These are phyloP conservation scores for Fistulinella cinereoalba DNA, from an alignment of 1,284 basidiomycete species.

Conservation along the genomic window DNA sequence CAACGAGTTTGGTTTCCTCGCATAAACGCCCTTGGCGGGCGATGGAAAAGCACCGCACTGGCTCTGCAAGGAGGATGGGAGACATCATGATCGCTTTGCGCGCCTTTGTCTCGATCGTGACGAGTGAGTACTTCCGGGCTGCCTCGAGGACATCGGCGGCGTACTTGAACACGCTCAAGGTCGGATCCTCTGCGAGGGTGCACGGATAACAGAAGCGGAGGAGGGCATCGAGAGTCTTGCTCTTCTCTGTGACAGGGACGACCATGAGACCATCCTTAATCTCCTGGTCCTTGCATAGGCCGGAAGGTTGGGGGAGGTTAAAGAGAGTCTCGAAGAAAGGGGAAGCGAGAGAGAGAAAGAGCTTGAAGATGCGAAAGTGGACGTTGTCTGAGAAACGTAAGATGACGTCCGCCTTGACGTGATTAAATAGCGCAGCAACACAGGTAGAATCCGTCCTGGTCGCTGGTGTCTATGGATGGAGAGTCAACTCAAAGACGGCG, in stretches of 20 bases:
- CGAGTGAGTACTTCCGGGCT: conserved; percentile 18
- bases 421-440: conserved; percentile 17
- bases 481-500: no score
- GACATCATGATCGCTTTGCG: conserved; percentile 13
- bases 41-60: conserved; percentile 15
- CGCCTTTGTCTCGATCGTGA: conserved; percentile 16
- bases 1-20: conserved; percentile 16
- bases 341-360: conserved; percentile 36
- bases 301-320: conserved; percentile 26
- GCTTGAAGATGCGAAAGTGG: conserved; percentile 29
- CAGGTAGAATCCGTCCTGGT: conserved; percentile 1
- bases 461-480: neutral
- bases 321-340: conserved; percentile 39
- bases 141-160: conserved; percentile 16
- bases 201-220: conserved; percentile 32
- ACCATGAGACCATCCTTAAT: conserved; percentile 17
- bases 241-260: conserved; percentile 25
- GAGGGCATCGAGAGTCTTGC: conserved; percentile 23
- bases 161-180: conserved; percentile 10
- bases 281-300: neutral
- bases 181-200: conserved; percentile 21
- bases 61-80: conserved; percentile 12
- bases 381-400: conserved; percentile 34
- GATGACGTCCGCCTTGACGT: conserved; percentile 31
- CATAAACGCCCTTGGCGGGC: conserved; percentile 6